Base-by-base conservation (phyloP, 164 flowering plant species). In the Houttuynia cordata region DNA sequence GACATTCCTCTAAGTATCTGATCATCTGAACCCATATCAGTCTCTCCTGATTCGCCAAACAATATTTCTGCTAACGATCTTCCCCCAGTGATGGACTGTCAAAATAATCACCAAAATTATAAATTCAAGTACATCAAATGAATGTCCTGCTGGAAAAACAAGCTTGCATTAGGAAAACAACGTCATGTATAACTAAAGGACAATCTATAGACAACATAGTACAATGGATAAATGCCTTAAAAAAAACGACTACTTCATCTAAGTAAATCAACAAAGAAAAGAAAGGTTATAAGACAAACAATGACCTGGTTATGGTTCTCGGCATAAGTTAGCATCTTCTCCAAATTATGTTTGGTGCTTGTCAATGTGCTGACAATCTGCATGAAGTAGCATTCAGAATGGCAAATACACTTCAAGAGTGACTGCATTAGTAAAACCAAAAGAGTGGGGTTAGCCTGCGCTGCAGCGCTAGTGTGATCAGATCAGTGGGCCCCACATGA, bases 271-370 rank as follows among this genome's bases (percentile, higher is more conserved):
- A 8, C 2, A 17, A 8, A 54, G 10, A 22, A 34, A 13, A 10
- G 30, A 22, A 25, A 54, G n/a, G n/a, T n/a, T n/a, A n/a, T n/a
- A 17, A 50, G 19, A 8, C n/a, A 39, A 42, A 23, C 7, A 20
- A 30, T 62, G 24, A 90, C 99, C 82, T 93, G 99, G 74, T 79
- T 86, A 80, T 93, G 96, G 79, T 90, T 93, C 77, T 93, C 99
- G 56, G 91, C 86, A 78, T 80, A 93, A 8, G 75, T 53, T 61
- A 93, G 85, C 96, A 86, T 90, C 67, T 88, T 93, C 64, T 84
- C 82, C 4, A 78, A 70, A 72, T 68, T 79, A 24, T 71, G 70
- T 71, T 66, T 79, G 72, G 71, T 75, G 63, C 85, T 78, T 49
- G 70, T 60, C 45, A 93, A 79, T 15, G 84, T 80, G 63, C 68